Evolutionary conservation across 78 protist genomes (phyloP).

Genomic region (Dictyostelium intermedium): DNA sequence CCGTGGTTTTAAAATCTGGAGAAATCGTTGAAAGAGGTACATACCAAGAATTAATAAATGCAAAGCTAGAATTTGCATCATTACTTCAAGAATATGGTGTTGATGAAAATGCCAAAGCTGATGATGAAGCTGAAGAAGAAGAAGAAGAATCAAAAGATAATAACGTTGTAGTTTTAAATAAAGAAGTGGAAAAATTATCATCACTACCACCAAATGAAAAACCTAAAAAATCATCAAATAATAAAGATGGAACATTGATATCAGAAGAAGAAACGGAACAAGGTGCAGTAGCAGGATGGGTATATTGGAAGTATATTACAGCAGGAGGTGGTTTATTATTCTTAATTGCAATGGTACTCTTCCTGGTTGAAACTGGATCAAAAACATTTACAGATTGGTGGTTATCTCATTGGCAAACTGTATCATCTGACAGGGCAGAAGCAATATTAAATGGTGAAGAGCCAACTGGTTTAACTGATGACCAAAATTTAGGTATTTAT

Average conservation of each 20-base stretch:
- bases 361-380: not conserved
- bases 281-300: conserved; percentile 35
- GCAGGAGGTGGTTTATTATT: conserved; percentile 50
- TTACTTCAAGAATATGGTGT: conserved; percentile 22
- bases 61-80: conserved; percentile 11
- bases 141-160: not conserved
- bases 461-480: not conserved
- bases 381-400: conserved; percentile 57
- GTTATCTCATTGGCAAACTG: conserved; percentile 61
- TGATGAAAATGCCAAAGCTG: not conserved
- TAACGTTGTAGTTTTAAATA: not conserved
- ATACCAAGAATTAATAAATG: not conserved
- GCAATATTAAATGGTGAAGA: not conserved
- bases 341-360: not conserved
- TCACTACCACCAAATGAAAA: too few species aligned
- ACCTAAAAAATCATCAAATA: not conserved
- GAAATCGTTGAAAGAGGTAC: conserved; percentile 73
- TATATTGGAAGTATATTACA: conserved; percentile 29
- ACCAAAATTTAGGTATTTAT: conserved; percentile 48
- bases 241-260: conserved; percentile 40
- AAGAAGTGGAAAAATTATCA: not conserved
- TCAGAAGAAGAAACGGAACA: conserved; percentile 71
- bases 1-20: conserved; percentile 68
- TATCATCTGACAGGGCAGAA: not conserved
- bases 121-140: conserved; percentile 4